Evolutionary conservation across 106 monocot genomes (phyloP), one percentile per base, ranked within the genome.

Genomic region (Ottelia alismoides): DNA sequence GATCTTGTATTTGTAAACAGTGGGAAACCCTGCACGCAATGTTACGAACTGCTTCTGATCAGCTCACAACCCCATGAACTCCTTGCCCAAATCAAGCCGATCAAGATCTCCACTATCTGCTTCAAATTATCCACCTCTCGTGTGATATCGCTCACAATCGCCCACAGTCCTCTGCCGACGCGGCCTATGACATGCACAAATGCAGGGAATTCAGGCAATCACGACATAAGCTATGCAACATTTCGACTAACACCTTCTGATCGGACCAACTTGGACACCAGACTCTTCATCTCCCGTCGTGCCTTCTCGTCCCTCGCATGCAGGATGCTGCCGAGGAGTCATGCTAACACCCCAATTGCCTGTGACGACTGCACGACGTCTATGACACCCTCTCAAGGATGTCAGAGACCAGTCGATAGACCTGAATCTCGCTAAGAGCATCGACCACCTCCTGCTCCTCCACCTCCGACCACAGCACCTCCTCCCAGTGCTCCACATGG

Each of bases 291-390:
- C n/a, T 77, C 74, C 44, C 49, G 28, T n/a, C 80, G 70, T 19
- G 80, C 80, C 61, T 77, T 80, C 26, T 80, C 74, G 46, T 86
- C 65, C 55, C 77, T 80, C 49, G 77, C 74, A 27, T 68, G 70
- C 31, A 77, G 49, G 57, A 86, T 50, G 23, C 66, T 55, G 20
- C 30, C 26, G 2, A 85, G 58, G 29, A 85, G 47, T 25, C 64
- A 58, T 1, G 50, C 44, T 16, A 73, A 58, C 24, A 85, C 55
- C 5, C 29, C 62, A 28, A 67, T 64, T 12, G 68, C 31, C 35
- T 27, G 63, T 10, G 49, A 50, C 18, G 71, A 61, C 60, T 43
- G n/a, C 62, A 63, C 46, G 75, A 60, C 49, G 71, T 55, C 23
- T 75, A 76, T 4, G 49, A 45, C 27, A 83, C 71, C 57, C 83